phyloP scores from a whole-genome alignment of 2,329 filamentous ascomycete genomes.

The Magnaporthiopsis incrustans region DNA sequence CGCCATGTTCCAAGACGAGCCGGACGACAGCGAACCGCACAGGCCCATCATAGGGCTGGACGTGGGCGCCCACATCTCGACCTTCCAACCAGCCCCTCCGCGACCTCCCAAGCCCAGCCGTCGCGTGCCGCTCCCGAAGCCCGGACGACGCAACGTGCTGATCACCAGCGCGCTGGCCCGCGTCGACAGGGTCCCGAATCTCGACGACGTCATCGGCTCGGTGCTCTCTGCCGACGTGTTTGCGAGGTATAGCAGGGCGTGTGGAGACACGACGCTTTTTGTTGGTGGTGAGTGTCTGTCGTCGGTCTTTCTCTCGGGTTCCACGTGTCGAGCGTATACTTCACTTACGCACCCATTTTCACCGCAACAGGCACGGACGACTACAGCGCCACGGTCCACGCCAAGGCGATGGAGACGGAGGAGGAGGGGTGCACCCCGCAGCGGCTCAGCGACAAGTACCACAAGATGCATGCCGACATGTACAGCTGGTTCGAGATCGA shows the following conservation, averaged over 20 bases:
- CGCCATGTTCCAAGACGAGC: too few species aligned
- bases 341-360: neutral
- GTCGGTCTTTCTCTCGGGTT: too few species aligned
- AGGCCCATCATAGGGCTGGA: too few species aligned
- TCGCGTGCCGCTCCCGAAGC: constrained; percentile 10
- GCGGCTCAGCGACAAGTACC: constrained; percentile 84
- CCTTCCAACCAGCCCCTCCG: too few species aligned
- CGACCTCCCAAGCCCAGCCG: too few species aligned
- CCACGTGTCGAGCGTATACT: too few species aligned
- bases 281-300: constrained; percentile 33
- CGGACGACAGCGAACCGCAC: neutral
- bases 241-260: constrained; percentile 36
- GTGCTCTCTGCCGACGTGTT: constrained; percentile 45
- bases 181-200: constrained; percentile 47
- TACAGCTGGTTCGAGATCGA: constrained; percentile 73
- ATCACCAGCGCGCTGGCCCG: constrained; percentile 48
- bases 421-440: constrained; percentile 48
- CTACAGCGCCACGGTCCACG: constrained; percentile 70
- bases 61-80: too few species aligned
- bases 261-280: constrained; percentile 52
- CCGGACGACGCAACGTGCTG: constrained; percentile 35
- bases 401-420: constrained; percentile 63
- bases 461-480: constrained; percentile 75
- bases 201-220: constrained; percentile 40
- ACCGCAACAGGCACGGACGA: constrained; percentile 48